Percentiles rank a stretch among this genome's conserved stretches.
These are phyloP conservation scores for Ramularia collo-cygni DNA, from an alignment of 2,329 filamentous ascomycete species.

Conservation along the genomic window DNA sequence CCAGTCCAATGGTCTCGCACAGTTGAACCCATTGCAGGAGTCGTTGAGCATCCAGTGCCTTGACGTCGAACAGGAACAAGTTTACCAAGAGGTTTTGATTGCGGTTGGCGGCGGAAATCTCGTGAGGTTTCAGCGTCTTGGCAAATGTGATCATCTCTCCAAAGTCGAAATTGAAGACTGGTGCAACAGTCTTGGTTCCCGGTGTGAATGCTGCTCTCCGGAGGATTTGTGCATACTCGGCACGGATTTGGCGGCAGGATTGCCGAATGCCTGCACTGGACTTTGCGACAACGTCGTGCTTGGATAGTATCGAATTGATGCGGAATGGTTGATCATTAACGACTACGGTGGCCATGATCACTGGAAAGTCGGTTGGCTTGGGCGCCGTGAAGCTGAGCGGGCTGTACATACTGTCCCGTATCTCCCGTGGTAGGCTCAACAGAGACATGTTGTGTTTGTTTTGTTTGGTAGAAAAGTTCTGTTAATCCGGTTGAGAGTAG, in stretches of 20 bases:
- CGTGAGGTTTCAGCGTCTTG: conserved; percentile 8
- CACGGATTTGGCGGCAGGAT: conserved; percentile 13
- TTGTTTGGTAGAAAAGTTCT: too few species aligned
- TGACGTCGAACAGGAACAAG: conserved; percentile 5
- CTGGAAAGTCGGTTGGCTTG: conserved; percentile 5
- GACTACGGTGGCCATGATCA: conserved; percentile 15
- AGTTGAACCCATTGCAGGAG: conserved; percentile 10
- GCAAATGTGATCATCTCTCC: conserved; percentile 11
- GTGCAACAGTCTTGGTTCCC: conserved; percentile 9
- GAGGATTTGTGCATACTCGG: conserved; percentile 13
- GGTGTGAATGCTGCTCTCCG: conserved; percentile 15
- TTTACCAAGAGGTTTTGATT: conserved; percentile 13
- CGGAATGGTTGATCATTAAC: conserved; percentile 14
- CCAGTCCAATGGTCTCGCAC: conserved; percentile 6
- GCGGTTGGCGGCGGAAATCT: conserved; percentile 10
- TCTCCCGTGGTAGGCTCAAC: conserved; percentile 14
- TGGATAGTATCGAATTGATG: conserved; percentile 4
- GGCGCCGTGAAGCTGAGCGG: not conserved
- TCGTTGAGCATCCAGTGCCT: conserved; percentile 1
- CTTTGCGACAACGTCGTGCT: too few species aligned
- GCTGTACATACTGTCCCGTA: conserved; percentile 14
- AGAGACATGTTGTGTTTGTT: conserved; percentile 4
- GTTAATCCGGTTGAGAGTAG: too few species aligned
- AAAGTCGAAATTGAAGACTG: conserved; percentile 17
- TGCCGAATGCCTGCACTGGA: conserved; percentile 3